Evolutionary conservation across 176 grass and related monocot genomes (phyloP).

Genomic region (Phoenix roebelenii): DNA sequence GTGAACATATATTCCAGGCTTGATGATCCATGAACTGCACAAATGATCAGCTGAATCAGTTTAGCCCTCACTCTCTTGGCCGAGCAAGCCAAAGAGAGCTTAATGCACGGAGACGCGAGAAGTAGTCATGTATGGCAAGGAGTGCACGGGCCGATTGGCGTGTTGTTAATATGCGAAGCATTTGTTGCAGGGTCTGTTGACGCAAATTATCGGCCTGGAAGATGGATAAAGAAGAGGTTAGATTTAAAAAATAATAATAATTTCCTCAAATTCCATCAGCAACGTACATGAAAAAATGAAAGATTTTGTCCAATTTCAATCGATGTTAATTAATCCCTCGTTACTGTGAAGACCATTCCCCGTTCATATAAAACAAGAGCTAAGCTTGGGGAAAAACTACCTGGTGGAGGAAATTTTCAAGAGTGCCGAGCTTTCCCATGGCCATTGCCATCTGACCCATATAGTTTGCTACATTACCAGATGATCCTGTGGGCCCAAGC

Average conservation of each 20-base stretch:
- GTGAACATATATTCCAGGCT: too few relatives aligned
- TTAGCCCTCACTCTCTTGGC: constrained; percentile 39
- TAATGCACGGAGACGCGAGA: constrained; percentile 62
- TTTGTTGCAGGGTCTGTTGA: constrained; percentile 83
- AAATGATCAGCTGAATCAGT: too few relatives aligned
- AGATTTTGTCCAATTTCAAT: too few relatives aligned
- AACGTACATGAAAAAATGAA: too few relatives aligned
- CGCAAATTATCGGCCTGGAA: constrained; percentile 86
- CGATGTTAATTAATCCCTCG: too few relatives aligned
- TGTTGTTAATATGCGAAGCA: constrained; percentile 81
- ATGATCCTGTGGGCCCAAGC: constrained; percentile 41
- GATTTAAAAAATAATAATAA: too few relatives aligned
- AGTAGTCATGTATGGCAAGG: constrained; percentile 85
- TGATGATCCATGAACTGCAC: too few relatives aligned
- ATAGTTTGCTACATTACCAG: constrained; percentile 77
- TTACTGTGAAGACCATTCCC: too few relatives aligned
- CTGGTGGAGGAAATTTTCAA: constrained; percentile 86
- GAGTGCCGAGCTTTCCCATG: constrained; percentile 83
- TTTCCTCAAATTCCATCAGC: too few relatives aligned
- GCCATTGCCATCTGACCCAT: constrained; percentile 98
- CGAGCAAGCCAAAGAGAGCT: constrained; percentile 90
- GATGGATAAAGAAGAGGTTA: constrained; percentile 8
- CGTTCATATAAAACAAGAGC: too few relatives aligned
- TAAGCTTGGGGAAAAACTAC: constrained; percentile 21
- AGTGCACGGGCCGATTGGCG: constrained; percentile 81